Base-by-base conservation (phyloP, 1,284 basidiomycete species). In the Inonotus obliquus region DNA sequence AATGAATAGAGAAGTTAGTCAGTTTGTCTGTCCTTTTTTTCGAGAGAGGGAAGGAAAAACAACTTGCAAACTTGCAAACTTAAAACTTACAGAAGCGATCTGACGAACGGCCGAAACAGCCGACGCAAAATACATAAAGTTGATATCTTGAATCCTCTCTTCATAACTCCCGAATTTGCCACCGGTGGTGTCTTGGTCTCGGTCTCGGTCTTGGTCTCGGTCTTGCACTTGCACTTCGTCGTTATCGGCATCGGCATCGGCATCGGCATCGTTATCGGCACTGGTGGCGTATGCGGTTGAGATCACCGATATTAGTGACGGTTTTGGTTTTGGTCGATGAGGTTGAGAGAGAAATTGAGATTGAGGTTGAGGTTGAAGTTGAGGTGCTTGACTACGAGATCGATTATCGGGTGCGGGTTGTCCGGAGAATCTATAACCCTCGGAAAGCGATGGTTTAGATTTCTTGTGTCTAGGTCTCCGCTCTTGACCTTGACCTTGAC, bases 61-160 rank as follows among this genome's bases (percentile, higher is more conserved):
- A 39, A 0, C n/a, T 10, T 39, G n/a, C n/a, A n/a, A n/a, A n/a
- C n/a, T n/a, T n/a, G n/a, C n/a, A n/a, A n/a, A n/a, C n/a, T 39
- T 39, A n/a, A 13, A 14, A 70, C 77, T 65, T 60, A 80, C 79
- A 58, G 70, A 65, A 1, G 79, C 66, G 47, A 80, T 65, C 63
- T 79, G 77, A 62, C 77, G 76, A 4, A 81, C 76, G 0, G 77
- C 75, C 23, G 79, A 70, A 32, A 81, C 70, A 0, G 75, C 77
- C 2, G 76, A 72, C 2, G 79, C 76, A 65, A 80, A 80, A 65
- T 75, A 76, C 73, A 81, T 77, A 61, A 76, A 80, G 35, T 79
- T 39, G 3, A 38, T n/a, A n/a, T 37, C 29, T 38, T 37, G 32
- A 37, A 54, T 54, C 1, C 53, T 32, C 6, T 54, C 53, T 7